Evolutionary conservation across 192 early-diverging fungal species (phyloP).

Genomic region (Entomortierella parvispora): DNA sequence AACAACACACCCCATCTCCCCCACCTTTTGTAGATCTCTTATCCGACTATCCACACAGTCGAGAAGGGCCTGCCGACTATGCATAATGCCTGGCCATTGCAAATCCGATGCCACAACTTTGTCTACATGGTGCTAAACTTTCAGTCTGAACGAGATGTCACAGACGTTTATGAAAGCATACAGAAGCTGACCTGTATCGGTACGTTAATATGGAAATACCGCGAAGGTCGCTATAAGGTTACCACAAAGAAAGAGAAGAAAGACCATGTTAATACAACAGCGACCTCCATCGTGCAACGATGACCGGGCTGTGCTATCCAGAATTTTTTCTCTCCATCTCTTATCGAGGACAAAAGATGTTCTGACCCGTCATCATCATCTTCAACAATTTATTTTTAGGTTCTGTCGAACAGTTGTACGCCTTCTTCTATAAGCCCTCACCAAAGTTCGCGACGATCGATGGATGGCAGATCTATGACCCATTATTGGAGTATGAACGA

Average conservation of each 20-base stretch:
- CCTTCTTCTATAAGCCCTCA: slow-evolving; percentile 72
- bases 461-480: slow-evolving; percentile 84
- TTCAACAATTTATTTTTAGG: slow-evolving; percentile 39
- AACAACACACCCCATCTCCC: not conserved
- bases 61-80: slow-evolving; percentile 69
- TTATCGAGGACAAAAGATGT: too few relatives aligned
- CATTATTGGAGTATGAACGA: slow-evolving; percentile 79
- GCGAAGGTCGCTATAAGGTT: too few relatives aligned
- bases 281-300: too few relatives aligned
- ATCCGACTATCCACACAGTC: slow-evolving; percentile 86
- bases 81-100: slow-evolving; percentile 56
- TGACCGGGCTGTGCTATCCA: too few relatives aligned
- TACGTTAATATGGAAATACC: slow-evolving; percentile 50
- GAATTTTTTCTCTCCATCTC: too few relatives aligned
- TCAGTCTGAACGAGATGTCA: slow-evolving; percentile 71
- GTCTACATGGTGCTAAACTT: slow-evolving; percentile 76
- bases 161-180: slow-evolving; percentile 81
- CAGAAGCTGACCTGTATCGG: slow-evolving; percentile 84
- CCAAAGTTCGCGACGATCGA: slow-evolving; percentile 50
- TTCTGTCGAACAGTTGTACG: slow-evolving; percentile 79
- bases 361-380: not conserved
- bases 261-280: too few relatives aligned
- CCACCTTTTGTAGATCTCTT: slow-evolving; percentile 69
- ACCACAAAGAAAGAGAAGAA: too few relatives aligned
- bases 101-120: slow-evolving; percentile 87